These are phyloP conservation scores for Diaporthe sp. DNA, from an alignment of 2,329 filamentous ascomycete species.

Conservation along the genomic window DNA sequence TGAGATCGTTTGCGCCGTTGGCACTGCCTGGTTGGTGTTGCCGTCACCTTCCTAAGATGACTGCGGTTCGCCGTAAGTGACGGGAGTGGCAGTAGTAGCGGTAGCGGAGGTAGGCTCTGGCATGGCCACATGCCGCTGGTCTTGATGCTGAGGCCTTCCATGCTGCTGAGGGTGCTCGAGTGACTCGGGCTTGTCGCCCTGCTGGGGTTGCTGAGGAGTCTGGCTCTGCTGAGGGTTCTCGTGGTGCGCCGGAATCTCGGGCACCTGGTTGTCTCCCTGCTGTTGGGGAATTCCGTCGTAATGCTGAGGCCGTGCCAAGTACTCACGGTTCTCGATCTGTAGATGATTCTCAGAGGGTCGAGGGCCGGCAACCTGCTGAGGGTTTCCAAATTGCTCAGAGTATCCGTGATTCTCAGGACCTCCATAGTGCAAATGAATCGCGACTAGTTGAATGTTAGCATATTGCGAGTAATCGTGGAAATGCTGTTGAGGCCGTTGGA, in stretches of 20 bases:
- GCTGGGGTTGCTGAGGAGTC: background rate
- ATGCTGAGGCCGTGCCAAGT: background rate
- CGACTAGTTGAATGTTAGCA: background rate
- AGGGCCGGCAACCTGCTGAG: background rate
- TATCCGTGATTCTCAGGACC: background rate
- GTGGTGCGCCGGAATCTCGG: no score
- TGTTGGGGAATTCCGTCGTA: background rate
- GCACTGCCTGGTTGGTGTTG: background rate
- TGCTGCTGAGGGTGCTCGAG: background rate
- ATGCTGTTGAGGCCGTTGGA: background rate
- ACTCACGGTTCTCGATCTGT: background rate
- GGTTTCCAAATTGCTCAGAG: background rate
- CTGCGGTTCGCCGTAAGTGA: background rate
- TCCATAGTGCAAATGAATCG: background rate
- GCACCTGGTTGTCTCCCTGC: background rate
- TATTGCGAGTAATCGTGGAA: background rate
- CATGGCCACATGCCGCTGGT: background rate
- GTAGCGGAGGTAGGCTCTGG: background rate
- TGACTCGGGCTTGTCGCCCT: background rate
- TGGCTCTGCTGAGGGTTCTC: background rate
- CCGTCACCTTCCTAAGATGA: background rate
- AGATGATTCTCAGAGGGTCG: background rate
- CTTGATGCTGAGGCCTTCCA: background rate
- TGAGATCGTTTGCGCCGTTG: fast-evolving
- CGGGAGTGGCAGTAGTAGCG: background rate